These are phyloP conservation scores for Puccinia triticina DNA, from an alignment of 1,284 basidiomycete species.

Conservation along the genomic window DNA sequence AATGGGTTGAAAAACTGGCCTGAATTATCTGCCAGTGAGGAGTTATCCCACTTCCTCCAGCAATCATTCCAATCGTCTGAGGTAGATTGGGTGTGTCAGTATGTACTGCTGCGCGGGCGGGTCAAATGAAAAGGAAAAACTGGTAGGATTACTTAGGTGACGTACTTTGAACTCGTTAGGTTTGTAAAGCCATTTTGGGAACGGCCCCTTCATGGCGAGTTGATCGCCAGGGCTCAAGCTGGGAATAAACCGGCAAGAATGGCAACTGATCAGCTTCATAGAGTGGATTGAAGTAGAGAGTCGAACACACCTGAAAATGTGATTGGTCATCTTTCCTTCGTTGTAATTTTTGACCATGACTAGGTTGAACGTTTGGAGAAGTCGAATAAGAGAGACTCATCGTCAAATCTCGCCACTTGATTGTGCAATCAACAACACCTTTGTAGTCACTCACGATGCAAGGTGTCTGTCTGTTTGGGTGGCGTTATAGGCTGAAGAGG, in stretches of 20 bases:
- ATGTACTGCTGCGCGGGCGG: not conserved
- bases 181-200: conserved; percentile 58
- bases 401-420: not conserved
- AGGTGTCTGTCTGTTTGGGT: conserved; percentile 28
- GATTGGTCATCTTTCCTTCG: conserved; percentile 60
- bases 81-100: not conserved
- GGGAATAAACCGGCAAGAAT: conserved; percentile 30
- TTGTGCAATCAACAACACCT: conserved; percentile 56
- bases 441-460: conserved; percentile 71
- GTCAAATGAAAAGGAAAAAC: not conserved
- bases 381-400: not conserved
- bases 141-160: too few species aligned
- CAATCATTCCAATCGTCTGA: conserved; percentile 48
- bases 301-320: conserved; percentile 57
- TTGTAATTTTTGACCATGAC: conserved; percentile 52
- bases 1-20: not conserved
- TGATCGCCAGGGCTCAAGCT: conserved; percentile 75
- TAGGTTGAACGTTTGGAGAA: not conserved
- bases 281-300: not conserved
- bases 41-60: conserved; percentile 62
- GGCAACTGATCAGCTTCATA: not conserved
- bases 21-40: conserved; percentile 63
- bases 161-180: conserved; percentile 70
- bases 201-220: conserved; percentile 75
- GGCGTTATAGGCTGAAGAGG: conserved; percentile 43